These are phyloP conservation scores for Metarhizium guizhouense DNA, from an alignment of 2,329 filamentous ascomycete species.

Conservation along the genomic window DNA sequence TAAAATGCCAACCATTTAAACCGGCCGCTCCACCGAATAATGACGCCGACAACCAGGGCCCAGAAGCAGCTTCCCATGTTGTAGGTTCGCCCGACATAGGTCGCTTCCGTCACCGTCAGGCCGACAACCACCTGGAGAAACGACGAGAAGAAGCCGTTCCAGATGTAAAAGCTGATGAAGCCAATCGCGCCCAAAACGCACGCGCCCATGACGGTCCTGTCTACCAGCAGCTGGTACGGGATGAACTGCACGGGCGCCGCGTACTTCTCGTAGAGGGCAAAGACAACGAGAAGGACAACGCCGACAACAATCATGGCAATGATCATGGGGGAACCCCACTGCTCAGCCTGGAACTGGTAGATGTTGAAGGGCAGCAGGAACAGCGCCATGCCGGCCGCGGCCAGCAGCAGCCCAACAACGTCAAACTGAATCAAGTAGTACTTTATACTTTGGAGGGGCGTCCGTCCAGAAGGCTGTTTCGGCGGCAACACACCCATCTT, in stretches of 20 bases:
- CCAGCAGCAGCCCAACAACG: conserved; percentile 37
- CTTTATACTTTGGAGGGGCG: conserved; percentile 29
- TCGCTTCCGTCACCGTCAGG: conserved; percentile 16
- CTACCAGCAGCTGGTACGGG: conserved; percentile 27
- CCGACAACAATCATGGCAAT: conserved; percentile 43
- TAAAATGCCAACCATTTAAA: conserved; percentile 23
- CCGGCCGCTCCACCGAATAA: conserved; percentile 21
- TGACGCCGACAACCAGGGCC: conserved; percentile 28
- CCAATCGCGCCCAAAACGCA: conserved; percentile 15
- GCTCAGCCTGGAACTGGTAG: conserved; percentile 28
- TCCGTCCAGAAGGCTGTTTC: conserved; percentile 24
- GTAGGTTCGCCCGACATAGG: conserved; percentile 25
- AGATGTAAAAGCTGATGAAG: conserved; percentile 21
- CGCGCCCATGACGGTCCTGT: conserved; percentile 15
- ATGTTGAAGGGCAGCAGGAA: conserved; percentile 51
- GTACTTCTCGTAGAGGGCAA: conserved; percentile 37
- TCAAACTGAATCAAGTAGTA: conserved; percentile 17
- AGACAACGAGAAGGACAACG: conserved; percentile 36
- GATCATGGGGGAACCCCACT: conserved; percentile 33
- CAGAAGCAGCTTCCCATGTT: conserved; percentile 29
- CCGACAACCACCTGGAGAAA: conserved; percentile 29
- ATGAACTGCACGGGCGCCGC: conserved; percentile 39
- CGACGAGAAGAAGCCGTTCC: conserved; percentile 33
- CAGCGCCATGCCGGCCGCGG: conserved; percentile 38
- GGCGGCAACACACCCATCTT: conserved; percentile 8